A percentile compares a stretch with the other conserved stretches of the same genome.
These are phyloP conservation scores for Talaromyces thailandensis DNA, from an alignment of 495 filamentous ascomycete genomes.

Conservation along the genomic window DNA sequence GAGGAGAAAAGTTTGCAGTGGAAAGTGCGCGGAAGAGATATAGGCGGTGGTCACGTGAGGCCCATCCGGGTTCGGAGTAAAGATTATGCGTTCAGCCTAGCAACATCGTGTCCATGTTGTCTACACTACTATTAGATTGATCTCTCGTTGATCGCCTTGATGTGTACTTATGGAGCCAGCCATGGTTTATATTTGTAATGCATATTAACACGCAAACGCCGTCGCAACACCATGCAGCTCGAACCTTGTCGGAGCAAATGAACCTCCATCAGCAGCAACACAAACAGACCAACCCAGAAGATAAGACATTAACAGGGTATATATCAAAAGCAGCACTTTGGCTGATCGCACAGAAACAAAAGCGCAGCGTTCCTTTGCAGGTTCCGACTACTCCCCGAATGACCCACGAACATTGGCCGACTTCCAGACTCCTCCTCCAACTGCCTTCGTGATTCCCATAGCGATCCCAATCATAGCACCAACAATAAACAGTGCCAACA, in stretches of 20 bases:
- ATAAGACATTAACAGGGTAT: background rate
- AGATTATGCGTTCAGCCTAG: background rate
- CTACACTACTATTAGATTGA: background rate
- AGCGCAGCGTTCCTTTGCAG: background rate
- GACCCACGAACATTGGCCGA: slow-evolving; percentile 19
- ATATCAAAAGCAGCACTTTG: background rate
- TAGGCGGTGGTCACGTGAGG: background rate
- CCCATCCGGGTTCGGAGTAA: background rate
- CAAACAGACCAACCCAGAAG: background rate
- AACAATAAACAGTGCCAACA: slow-evolving; percentile 47
- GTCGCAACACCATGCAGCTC: background rate
- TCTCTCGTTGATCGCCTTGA: background rate
- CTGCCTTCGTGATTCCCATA: slow-evolving; percentile 52
- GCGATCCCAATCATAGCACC: slow-evolving; percentile 52
- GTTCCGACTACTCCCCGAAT: slow-evolving; percentile 8
- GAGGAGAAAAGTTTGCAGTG: slow-evolving; percentile 8
- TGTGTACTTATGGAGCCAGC: background rate
- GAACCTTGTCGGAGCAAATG: background rate
- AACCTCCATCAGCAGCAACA: background rate
- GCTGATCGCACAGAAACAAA: background rate
- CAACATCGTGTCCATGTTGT: background rate
- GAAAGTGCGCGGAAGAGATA: slow-evolving; percentile 8
- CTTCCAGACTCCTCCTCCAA: slow-evolving; percentile 51
- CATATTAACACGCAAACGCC: background rate
- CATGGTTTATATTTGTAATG: background rate